Base-by-base conservation (phyloP, 2,329 filamentous ascomycete species). In the Corynespora cassiicola region DNA sequence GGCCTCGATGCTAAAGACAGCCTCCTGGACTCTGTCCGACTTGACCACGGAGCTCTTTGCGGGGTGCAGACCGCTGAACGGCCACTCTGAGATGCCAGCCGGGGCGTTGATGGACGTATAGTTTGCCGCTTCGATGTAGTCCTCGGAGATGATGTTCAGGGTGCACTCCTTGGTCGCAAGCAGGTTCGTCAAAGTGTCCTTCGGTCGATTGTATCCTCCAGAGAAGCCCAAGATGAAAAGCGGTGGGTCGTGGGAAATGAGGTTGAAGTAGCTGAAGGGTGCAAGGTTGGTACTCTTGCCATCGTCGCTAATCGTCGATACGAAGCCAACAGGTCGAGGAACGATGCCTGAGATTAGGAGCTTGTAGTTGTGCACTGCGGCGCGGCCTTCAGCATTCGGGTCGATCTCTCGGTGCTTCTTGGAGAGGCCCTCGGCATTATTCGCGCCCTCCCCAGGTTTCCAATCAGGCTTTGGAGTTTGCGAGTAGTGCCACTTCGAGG, bases 81-180 rank as follows among this genome's bases (percentile, higher is more conserved):
- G 77, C 90, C 90, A 96, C 69, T 96, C 91, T 1, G 82, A 87
- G 1, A 81, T 72, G 1, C 86, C 88, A 46, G 83, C 84, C 0
- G 91, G 91, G 0, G 88, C 81, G 66, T 96, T 88, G 56, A 95
- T 82, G 31, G 79, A 79, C 3, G 86, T 81, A n/a, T 84, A 77
- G 68, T 96, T 96, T 31, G 90, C 91, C 0, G 91, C 91, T 74
- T 96, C 91, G 59, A 94, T 61, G 62, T 85, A 95, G 62, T 85
- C 80, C 72, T 96, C 90, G 7, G 80, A 84, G 60, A 96, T 88
- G 61, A 96, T 88, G 72, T 94, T 96, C 72, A 96, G 85, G 2
- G 56, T 54, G 20, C 88, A 92, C 72, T 96, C 89, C 29, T 78
- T 73, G 0, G 79, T 84, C 23, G 86, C 86, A 7, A 78, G 58